A percentile compares a stretch with the other conserved stretches of the same genome.
These are phyloP conservation scores for Penicillium griseofulvum DNA, from an alignment of 2,329 filamentous ascomycete genomes.

Conservation along the genomic window DNA sequence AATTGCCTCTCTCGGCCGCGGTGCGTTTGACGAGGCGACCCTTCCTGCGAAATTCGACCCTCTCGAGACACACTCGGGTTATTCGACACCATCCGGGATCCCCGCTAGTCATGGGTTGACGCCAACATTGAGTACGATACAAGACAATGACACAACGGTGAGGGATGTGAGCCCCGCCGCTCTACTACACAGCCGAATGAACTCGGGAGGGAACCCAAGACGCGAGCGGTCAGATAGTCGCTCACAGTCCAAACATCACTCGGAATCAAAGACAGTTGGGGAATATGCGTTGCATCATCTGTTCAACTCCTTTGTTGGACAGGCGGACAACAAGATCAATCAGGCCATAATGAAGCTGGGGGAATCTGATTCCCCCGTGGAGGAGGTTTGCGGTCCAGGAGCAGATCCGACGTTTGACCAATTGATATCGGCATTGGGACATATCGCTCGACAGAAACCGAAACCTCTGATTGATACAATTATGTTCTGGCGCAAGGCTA, in stretches of 20 bases:
- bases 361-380: conserved; percentile 78
- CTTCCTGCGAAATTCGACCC: conserved; percentile 33
- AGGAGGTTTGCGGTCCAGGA: conserved; percentile 85
- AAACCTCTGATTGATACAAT: conserved; percentile 95
- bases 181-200: conserved; percentile 41
- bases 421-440: conserved; percentile 85
- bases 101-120: conserved; percentile 25
- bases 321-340: conserved; percentile 94
- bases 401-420: conserved; percentile 90
- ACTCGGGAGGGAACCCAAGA: conserved; percentile 64
- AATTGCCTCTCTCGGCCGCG: conserved; percentile 66
- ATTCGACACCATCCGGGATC: conserved; percentile 43
- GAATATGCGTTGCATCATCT: conserved; percentile 96
- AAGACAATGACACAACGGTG: conserved; percentile 37
- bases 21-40: conserved; percentile 48
- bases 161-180: conserved; percentile 26
- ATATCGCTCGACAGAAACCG: conserved; percentile 90
- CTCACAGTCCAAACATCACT: conserved; percentile 68
- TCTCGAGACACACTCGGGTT: conserved; percentile 29
- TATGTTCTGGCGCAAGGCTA: conserved; percentile 96
- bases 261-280: conserved; percentile 87
- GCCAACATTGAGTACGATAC: conserved; percentile 36
- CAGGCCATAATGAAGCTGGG: conserved; percentile 78
- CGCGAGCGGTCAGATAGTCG: conserved; percentile 72
- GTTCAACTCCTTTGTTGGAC: conserved; percentile 93